Conservation (phyloP, 1,139 yeast species). For the Blastobotrys aristatus region DNA sequence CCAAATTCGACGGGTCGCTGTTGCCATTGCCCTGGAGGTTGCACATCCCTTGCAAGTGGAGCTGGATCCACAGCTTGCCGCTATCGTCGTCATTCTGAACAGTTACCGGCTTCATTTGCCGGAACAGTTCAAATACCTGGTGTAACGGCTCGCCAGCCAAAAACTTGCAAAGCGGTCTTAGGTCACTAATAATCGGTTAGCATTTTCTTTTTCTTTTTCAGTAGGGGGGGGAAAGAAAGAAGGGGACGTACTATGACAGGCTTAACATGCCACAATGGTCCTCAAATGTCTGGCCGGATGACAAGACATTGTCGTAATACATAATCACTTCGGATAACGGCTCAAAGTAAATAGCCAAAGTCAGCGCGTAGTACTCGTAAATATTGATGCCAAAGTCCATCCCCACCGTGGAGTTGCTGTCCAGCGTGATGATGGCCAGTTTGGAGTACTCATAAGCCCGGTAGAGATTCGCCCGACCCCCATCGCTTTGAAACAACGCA, state of each 20-base stretch:
- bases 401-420: constrained; percentile 37
- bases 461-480: constrained; percentile 36
- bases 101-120: constrained; percentile 26
- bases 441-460: constrained; percentile 40
- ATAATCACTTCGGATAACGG: constrained; percentile 40
- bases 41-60: constrained; percentile 27
- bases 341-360: constrained; percentile 44
- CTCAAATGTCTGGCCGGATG: constrained; percentile 29
- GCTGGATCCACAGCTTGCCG: constrained; percentile 29
- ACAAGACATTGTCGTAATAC: constrained; percentile 28
- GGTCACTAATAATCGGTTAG: constrained; percentile 19
- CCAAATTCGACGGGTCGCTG: constrained; percentile 25
- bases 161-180: constrained; percentile 32
- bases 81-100: constrained; percentile 26
- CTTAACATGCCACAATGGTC: constrained; percentile 30
- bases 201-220: not conserved
- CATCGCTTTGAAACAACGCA: constrained; percentile 31
- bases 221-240: not conserved
- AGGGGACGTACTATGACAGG: constrained; percentile 27
- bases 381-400: constrained; percentile 40
- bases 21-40: constrained; percentile 27
- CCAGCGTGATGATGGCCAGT: constrained; percentile 41
- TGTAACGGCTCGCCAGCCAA: constrained; percentile 31
- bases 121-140: constrained; percentile 25
- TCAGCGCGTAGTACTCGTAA: constrained; percentile 43